Conservation (phyloP, 2,329 filamentous ascomycete genomes). For the Coniochaeta prunicola region DNA sequence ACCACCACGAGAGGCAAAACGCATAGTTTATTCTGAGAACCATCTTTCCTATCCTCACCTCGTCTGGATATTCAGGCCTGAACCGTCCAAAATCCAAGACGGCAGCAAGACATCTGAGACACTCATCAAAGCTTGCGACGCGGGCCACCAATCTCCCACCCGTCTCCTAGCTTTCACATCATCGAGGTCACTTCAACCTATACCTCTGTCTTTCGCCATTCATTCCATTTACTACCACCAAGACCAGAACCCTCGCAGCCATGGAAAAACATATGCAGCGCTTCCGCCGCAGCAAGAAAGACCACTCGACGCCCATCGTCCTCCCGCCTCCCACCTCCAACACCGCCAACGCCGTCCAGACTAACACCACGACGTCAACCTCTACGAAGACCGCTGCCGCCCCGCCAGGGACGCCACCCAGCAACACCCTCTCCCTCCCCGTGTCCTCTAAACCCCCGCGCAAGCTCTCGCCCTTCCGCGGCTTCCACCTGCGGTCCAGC, state of each 20-base stretch:
- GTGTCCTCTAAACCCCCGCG: slow-evolving; percentile 8
- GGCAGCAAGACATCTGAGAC: background rate
- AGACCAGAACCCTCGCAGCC: background rate
- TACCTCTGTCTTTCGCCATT: background rate
- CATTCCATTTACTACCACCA: too few species aligned
- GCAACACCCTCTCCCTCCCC: slow-evolving; percentile 4
- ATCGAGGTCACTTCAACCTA: background rate
- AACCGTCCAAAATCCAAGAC: background rate
- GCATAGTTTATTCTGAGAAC: too few species aligned
- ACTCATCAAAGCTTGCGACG: background rate
- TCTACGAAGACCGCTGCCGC: slow-evolving; percentile 2
- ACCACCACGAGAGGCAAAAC: too few species aligned
- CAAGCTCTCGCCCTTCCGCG: slow-evolving; percentile 19
- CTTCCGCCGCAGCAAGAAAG: slow-evolving; percentile 22
- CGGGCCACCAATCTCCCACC: background rate
- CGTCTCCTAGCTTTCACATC: background rate
- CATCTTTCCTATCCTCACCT: too few species aligned
- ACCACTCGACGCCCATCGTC: slow-evolving; percentile 3
- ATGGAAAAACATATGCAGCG: slow-evolving; percentile 22
- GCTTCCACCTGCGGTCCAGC: slow-evolving; percentile 17
- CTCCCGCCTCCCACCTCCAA: background rate
- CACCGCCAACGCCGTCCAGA: slow-evolving; percentile 9
- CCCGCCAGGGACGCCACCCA: slow-evolving; percentile 11
- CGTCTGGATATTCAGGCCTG: background rate
- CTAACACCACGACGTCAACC: slow-evolving; percentile 1